Conservation (phyloP, 768 basidiomycete species). For the Suillus ampliporus region DNA sequence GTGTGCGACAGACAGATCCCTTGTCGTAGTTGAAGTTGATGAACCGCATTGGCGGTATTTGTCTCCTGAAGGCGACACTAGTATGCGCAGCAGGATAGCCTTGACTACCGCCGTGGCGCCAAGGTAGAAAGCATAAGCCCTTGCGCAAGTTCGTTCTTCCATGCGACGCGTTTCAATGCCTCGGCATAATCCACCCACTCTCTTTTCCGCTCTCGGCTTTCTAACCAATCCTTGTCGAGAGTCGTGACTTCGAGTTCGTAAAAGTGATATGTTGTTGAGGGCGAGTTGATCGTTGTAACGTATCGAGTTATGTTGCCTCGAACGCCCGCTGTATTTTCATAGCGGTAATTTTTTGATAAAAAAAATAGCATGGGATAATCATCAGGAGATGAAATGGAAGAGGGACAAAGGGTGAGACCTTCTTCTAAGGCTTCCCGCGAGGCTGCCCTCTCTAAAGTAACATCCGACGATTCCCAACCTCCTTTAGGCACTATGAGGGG, state of each 20-base stretch:
- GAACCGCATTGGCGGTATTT: constrained; percentile 16
- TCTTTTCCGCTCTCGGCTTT: constrained; percentile 75
- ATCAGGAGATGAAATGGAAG: constrained; percentile 78
- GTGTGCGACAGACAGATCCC: constrained; percentile 11
- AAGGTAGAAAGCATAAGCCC: constrained; percentile 75
- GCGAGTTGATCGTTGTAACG: constrained; percentile 81
- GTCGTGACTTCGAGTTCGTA: constrained; percentile 84
- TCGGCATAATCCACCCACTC: constrained; percentile 92
- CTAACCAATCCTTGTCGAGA: constrained; percentile 83
- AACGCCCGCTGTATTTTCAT: constrained; percentile 70
- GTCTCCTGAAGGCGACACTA: constrained; percentile 11
- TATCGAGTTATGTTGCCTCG: constrained; percentile 86
- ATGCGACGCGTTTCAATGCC: constrained; percentile 72
- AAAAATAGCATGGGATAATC: constrained; percentile 49
- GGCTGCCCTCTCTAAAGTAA: constrained; percentile 83
- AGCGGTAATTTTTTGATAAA: constrained; percentile 34
- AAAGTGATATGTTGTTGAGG: constrained; percentile 86
- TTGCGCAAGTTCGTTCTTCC: constrained; percentile 87
- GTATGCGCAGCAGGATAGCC: constrained; percentile 12
- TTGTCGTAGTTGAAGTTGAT: constrained; percentile 11
- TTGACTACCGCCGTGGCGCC: constrained; percentile 56
- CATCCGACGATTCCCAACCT: constrained; percentile 87
- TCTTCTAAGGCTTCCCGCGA: constrained; percentile 93
- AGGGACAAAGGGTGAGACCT: constrained; percentile 89
- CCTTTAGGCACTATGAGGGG: constrained; percentile 80